Conservation (phyloP, 208 protist species). For the Phytomonas serpens region DNA sequence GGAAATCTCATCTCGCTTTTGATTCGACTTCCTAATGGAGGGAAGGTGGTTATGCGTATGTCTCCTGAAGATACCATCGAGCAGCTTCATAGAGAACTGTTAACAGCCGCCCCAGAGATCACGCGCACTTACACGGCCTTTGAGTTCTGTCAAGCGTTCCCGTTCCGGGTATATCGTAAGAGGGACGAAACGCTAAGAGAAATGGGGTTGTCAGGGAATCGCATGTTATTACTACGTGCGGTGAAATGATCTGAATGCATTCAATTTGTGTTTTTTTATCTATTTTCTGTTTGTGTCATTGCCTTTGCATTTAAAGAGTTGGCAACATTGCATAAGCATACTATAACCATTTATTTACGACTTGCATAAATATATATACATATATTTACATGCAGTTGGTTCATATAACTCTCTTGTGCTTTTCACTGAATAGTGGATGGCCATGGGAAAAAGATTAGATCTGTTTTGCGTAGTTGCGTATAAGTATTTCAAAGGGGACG, state of each 20-base stretch:
- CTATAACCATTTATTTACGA: not conserved
- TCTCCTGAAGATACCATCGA: slow-evolving; percentile 42
- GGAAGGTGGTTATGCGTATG: slow-evolving; percentile 50
- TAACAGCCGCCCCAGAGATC: slow-evolving; percentile 39
- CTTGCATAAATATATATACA: not conserved
- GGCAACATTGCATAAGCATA: not conserved
- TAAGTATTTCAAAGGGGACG: not conserved
- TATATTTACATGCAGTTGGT: not conserved
- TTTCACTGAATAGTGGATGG: not conserved
- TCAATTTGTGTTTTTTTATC: not conserved
- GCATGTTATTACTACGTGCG: slow-evolving; percentile 38
- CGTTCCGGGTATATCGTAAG: slow-evolving; percentile 38
- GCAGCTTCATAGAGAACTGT: slow-evolving; percentile 54
- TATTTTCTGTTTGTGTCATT: slow-evolving; percentile 2
- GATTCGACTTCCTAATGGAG: slow-evolving; percentile 60
- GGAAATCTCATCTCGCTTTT: slow-evolving; percentile 28
- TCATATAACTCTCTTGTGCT: not conserved
- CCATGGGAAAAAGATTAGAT: not conserved
- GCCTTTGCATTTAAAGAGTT: not conserved
- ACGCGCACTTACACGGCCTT: slow-evolving; percentile 16
- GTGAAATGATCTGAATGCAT: slow-evolving; percentile 6
- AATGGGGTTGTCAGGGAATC: slow-evolving; percentile 44
- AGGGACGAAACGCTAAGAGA: slow-evolving; percentile 52
- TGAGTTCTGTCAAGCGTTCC: slow-evolving; percentile 77
- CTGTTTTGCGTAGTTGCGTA: not conserved